Conservation (phyloP, 371 early-diverging fungal species). For the Mortierella sp. region DNA sequence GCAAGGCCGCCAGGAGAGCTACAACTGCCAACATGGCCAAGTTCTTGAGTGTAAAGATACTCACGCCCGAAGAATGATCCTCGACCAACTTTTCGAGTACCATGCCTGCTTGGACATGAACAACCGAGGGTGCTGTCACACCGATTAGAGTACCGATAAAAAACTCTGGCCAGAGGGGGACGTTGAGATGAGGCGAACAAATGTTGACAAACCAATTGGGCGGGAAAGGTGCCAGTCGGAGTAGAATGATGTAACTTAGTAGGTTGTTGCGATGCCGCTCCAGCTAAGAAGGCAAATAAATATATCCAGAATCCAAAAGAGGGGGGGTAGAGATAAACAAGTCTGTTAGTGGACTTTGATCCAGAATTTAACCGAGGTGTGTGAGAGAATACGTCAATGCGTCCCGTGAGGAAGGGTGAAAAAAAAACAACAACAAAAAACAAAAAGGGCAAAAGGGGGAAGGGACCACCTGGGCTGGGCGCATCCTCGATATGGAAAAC, state of each 20-base stretch:
- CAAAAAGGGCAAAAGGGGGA: too few species aligned
- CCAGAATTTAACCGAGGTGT: too few species aligned
- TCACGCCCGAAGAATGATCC: slow-evolving; percentile 48
- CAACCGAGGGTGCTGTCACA: slow-evolving; percentile 68
- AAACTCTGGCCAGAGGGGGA: slow-evolving; percentile 68
- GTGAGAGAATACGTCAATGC: too few species aligned
- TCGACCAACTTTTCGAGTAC: slow-evolving; percentile 47
- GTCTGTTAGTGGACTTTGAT: too few species aligned
- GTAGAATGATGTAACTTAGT: slow-evolving; percentile 71
- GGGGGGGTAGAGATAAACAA: background rate
- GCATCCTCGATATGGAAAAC: too few species aligned
- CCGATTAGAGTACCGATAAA: slow-evolving; percentile 55
- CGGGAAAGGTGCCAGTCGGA: slow-evolving; percentile 66
- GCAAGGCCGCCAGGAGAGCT: slow-evolving; percentile 34
- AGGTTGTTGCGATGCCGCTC: slow-evolving; percentile 67
- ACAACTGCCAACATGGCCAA: slow-evolving; percentile 39
- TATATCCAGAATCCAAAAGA: background rate
- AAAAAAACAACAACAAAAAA: too few species aligned
- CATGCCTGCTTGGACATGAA: slow-evolving; percentile 72
- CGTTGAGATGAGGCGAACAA: slow-evolving; percentile 70
- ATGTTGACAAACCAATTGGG: slow-evolving; percentile 75
- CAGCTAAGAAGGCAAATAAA: slow-evolving; percentile 40
- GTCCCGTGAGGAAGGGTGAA: too few species aligned
- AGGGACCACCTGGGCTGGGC: too few species aligned
- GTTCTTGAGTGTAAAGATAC: slow-evolving; percentile 41